Conservation (phyloP, 768 basidiomycete species). For the Pluteus cervinus region DNA sequence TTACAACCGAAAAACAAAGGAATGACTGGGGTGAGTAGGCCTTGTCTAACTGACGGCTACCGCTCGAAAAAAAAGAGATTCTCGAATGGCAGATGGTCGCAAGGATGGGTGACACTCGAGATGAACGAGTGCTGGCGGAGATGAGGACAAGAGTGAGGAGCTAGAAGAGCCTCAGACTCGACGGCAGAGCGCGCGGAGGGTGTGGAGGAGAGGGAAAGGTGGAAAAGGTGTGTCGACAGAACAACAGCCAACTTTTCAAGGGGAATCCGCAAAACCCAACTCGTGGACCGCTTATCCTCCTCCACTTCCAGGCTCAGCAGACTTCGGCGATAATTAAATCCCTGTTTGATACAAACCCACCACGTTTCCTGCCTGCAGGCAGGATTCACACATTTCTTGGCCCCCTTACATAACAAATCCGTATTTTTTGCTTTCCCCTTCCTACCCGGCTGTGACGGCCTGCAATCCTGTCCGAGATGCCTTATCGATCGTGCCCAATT, state of each 20-base stretch:
- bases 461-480: conserved; percentile 1
- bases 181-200: conserved; percentile 26
- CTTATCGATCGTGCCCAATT: not conserved
- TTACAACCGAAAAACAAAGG: too few species aligned
- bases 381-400: conserved; percentile 32
- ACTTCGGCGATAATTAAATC: conserved; percentile 37
- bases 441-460: conserved; percentile 1
- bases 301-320: conserved; percentile 35
- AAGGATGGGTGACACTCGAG: conserved; percentile 41
- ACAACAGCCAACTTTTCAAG: conserved; percentile 47
- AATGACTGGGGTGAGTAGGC: conserved; percentile 46
- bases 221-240: conserved; percentile 38
- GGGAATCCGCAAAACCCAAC: conserved; percentile 36
- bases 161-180: conserved; percentile 27
- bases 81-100: conserved; percentile 26
- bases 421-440: not conserved
- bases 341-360: conserved; percentile 52
- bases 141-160: conserved; percentile 23
- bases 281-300: conserved; percentile 51
- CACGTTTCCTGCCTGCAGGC: conserved; percentile 82
- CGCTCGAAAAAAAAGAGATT: conserved; percentile 22
- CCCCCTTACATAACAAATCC: conserved; percentile 27
- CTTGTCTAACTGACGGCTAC: too few species aligned
- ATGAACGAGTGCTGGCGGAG: conserved; percentile 42
- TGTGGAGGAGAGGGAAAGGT: conserved; percentile 22